Evolutionary conservation across 1,284 basidiomycete genomes (phyloP).

Genomic region (Paramarasmius palmivorus): DNA sequence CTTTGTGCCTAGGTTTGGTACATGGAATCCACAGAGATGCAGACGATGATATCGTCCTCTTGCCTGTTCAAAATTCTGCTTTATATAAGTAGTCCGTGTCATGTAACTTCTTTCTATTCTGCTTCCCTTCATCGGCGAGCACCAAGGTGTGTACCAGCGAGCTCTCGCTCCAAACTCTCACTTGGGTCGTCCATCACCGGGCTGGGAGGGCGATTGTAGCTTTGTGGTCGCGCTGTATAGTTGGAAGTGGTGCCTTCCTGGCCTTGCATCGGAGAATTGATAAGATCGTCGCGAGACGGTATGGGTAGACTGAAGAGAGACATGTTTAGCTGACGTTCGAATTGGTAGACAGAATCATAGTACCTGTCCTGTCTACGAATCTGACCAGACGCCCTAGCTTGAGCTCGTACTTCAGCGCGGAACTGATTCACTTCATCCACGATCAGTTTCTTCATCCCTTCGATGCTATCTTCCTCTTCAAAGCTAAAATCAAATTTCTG

Average conservation of each 20-base stretch:
- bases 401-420: conserved; percentile 80
- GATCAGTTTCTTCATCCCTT: conserved; percentile 97
- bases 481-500: conserved; percentile 98
- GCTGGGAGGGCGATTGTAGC: conserved; percentile 46
- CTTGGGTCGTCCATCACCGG: conserved; percentile 83
- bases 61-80: too few species aligned
- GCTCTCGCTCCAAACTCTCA: conserved; percentile 82
- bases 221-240: conserved; percentile 47
- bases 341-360: conserved; percentile 12
- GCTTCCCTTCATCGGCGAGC: conserved; percentile 13
- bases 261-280: conserved; percentile 72
- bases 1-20: too few species aligned
- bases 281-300: conserved; percentile 77
- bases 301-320: conserved; percentile 59
- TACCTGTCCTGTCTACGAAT: conserved; percentile 75
- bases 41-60: too few species aligned
- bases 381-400: conserved; percentile 69
- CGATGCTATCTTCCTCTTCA: conserved; percentile 93
- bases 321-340: conserved; percentile 6
- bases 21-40: too few species aligned
- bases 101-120: too few species aligned
- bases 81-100: too few species aligned
- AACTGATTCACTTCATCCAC: conserved; percentile 92
- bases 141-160: conserved; percentile 65
- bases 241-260: conserved; percentile 72